Base-by-base conservation (phyloP, 2,329 filamentous ascomycete species). In the Fusarium guadeloupense region DNA sequence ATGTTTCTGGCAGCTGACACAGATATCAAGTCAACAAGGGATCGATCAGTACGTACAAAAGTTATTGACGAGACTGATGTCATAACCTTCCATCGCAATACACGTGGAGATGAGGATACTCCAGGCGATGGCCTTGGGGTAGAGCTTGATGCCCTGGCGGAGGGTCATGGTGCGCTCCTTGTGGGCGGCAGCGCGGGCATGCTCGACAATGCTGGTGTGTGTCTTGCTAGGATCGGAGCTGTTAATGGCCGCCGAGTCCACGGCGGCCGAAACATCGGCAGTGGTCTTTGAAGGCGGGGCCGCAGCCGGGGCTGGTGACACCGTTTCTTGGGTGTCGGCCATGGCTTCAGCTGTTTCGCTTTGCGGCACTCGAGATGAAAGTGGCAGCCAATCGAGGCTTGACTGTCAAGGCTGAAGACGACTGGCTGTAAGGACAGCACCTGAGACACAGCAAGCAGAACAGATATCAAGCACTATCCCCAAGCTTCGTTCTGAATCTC, bases 81-180 rank as follows among this genome's bases (percentile, higher is more conserved):
- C 64, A 31, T 67, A 67, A 6, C 64, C 64, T 44, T 67, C 64
- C 64, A 67, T 67, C 31, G 62, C 64, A 39, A 67, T 67, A 33
- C 60, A 65, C 5, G 64, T 67, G 9, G 64, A 67, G 23, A 67
- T 67, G 34, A 67, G 62, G 23, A 67, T 34, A 49, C 64, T 67
- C 64, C 64, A 67, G 9, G 38, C 46, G 17, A 67, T 64, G 26
- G 64, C 64, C 44, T 67, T 67, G 16, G 64, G 64, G 31, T 67
- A 67, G 30, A 67, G 53, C 35, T 43, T 65, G 57, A 67, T 59
- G 33, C 64, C 64, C 59, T 67, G 64, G 17, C 55, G 49, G 7
- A 67, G 48, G n/a, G 64, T 67, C 64, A 67, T 67, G 10, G 38
- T 62, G 13, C 65, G 64, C 45, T 67, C 64, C 57, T 67, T 67